Evolutionary conservation across 331 rosid genomes (phyloP).

Genomic region (Acacia pycnantha): DNA sequence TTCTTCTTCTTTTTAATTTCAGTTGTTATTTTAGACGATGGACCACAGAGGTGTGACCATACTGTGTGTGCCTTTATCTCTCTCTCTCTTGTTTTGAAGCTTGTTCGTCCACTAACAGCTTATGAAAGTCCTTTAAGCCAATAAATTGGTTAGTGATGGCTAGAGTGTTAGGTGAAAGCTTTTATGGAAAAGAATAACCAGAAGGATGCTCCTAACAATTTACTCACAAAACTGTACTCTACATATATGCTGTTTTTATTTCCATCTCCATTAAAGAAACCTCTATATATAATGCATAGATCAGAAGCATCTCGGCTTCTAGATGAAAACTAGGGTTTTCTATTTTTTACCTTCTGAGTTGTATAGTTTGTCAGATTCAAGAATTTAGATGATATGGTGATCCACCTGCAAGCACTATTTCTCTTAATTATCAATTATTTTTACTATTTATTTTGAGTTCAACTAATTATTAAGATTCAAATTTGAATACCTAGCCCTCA

Average conservation of each 20-base stretch:
- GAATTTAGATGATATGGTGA: conserved; percentile 13
- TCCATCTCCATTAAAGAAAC: conserved; percentile 12
- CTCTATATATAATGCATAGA: conserved; percentile 26
- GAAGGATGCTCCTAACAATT: conserved; percentile 1
- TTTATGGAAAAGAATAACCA: conserved; percentile 48
- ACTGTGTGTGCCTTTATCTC: conserved; percentile 4
- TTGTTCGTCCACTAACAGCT: conserved; percentile 29
- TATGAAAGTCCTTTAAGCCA: conserved; percentile 36
- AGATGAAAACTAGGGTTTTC: conserved; percentile 43
- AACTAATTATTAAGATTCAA: not conserved
- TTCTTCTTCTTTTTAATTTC: conserved; percentile 11
- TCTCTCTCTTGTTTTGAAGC: conserved; percentile 37
- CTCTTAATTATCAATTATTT: not conserved
- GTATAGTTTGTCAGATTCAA: conserved; percentile 30
- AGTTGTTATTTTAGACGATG: conserved; percentile 37
- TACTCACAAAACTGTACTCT: conserved; percentile 3
- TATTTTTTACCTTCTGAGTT: conserved; percentile 34
- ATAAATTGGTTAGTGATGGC: conserved; percentile 42
- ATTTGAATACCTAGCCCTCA: not conserved
- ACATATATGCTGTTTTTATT: not conserved
- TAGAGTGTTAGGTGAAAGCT: conserved; percentile 48
- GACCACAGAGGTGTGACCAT: conserved; percentile 61
- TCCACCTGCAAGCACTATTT: conserved; percentile 34
- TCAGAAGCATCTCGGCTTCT: conserved; percentile 6
- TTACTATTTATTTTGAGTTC: not conserved